phyloP scores from a whole-genome alignment of 495 filamentous ascomycete genomes.

The Penicillium steckii region DNA sequence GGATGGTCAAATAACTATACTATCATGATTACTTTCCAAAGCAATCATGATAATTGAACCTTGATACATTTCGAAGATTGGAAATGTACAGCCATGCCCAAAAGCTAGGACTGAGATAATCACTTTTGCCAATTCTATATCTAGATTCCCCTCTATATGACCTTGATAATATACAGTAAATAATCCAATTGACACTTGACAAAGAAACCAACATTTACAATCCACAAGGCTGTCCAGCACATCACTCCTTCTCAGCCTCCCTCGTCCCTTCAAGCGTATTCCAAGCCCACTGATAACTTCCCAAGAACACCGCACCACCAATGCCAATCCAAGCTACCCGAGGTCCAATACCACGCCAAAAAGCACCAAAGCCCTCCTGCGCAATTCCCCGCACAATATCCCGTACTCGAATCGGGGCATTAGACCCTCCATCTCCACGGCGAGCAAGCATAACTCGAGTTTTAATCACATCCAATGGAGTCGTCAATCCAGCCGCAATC shows the following conservation, averaged over 20 bases:
- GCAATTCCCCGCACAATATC: constrained; percentile 65
- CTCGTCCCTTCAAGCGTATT: constrained; percentile 59
- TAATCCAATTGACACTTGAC: neutral
- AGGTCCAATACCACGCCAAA: constrained; percentile 87
- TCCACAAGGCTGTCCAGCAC: neutral
- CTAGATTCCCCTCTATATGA: neutral
- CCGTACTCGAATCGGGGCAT: constrained; percentile 52
- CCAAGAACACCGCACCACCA: constrained; percentile 92
- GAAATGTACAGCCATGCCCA: too few relatives aligned
- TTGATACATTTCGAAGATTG: too few relatives aligned
- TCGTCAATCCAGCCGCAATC: constrained; percentile 84
- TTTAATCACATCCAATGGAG: constrained; percentile 94
- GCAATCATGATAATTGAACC: too few relatives aligned
- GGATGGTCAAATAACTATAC: constrained; percentile 44
- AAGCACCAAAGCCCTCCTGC: constrained; percentile 69
- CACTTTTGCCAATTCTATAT: constrained; percentile 2
- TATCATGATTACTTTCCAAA: too few relatives aligned
- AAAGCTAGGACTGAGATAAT: too few relatives aligned
- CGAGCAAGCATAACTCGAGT: constrained; percentile 89
- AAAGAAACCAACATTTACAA: neutral
- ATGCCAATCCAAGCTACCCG: constrained; percentile 90
- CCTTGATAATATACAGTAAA: constrained; percentile 3
- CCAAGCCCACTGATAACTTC: constrained; percentile 89
- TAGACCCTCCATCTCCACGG: constrained; percentile 30
- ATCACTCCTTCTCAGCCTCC: constrained; percentile 13